These are phyloP conservation scores for Blastobotrys attinorum DNA, from an alignment of 805 yeast species.

Conservation along the genomic window DNA sequence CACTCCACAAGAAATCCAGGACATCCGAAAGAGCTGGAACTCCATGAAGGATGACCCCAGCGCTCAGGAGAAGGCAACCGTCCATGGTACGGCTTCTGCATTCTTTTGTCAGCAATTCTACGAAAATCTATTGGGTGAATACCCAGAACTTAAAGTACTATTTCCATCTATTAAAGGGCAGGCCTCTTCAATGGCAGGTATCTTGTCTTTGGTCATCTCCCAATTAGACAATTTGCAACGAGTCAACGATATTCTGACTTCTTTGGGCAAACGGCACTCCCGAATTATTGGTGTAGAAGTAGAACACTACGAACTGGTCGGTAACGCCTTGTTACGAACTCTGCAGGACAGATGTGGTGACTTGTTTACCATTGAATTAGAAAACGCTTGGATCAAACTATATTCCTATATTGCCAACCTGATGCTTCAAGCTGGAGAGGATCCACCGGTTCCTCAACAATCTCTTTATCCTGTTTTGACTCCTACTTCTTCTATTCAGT, in stretches of 20 bases:
- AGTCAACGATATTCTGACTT: slow-evolving; percentile 51
- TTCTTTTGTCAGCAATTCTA: slow-evolving; percentile 72
- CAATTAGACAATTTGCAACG: slow-evolving; percentile 51
- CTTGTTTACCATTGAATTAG: slow-evolving; percentile 21
- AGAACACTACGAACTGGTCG: slow-evolving; percentile 24
- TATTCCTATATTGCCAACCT: slow-evolving; percentile 24
- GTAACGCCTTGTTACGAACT: slow-evolving; percentile 22
- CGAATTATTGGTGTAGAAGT: slow-evolving; percentile 63
- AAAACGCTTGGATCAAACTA: slow-evolving; percentile 26
- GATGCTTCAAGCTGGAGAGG: slow-evolving; percentile 24
- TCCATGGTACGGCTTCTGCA: slow-evolving; percentile 39
- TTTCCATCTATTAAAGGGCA: slow-evolving; percentile 75
- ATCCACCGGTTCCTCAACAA: slow-evolving; percentile 26
- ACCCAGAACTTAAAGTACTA: slow-evolving; percentile 50
- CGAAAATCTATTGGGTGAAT: slow-evolving; percentile 55
- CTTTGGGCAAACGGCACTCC: slow-evolving; percentile 67
- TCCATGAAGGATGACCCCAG: slow-evolving; percentile 20
- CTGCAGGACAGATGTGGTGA: slow-evolving; percentile 21
- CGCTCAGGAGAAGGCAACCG: slow-evolving; percentile 16
- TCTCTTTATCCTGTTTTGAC: slow-evolving; percentile 14
- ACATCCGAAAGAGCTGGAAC: slow-evolving; percentile 13
- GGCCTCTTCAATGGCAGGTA: slow-evolving; percentile 74
- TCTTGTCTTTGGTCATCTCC: slow-evolving; percentile 57
- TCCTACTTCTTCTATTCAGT: slow-evolving; percentile 9
- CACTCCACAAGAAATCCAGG: slow-evolving; percentile 13